Conservation (phyloP, 2,329 filamentous ascomycete species). For the Colletotrichum sp. region DNA sequence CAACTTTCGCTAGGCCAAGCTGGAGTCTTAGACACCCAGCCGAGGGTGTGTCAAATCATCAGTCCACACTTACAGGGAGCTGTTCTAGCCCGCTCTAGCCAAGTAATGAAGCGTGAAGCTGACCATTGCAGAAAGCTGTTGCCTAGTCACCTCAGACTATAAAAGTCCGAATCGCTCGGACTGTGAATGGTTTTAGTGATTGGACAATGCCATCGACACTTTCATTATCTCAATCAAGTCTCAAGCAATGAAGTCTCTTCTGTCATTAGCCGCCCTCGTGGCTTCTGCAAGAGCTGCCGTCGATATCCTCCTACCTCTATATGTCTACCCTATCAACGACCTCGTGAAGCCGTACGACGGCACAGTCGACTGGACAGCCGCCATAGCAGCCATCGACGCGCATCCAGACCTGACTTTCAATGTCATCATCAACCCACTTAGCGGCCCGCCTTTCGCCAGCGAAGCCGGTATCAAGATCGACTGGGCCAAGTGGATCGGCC, state of each 20-base stretch:
- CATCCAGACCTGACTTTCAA: background rate
- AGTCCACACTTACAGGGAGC: background rate
- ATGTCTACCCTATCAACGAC: background rate
- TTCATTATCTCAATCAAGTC: background rate
- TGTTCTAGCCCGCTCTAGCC: background rate
- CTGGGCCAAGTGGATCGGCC: slow-evolving; percentile 1
- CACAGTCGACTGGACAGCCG: background rate
- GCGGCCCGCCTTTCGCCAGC: background rate
- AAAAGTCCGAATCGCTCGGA: background rate
- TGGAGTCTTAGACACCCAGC: background rate
- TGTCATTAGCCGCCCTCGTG: background rate
- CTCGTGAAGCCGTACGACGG: background rate
- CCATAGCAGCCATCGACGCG: background rate
- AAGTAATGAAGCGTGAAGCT: background rate
- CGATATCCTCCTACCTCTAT: background rate
- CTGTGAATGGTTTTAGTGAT: background rate
- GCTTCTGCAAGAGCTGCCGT: background rate
- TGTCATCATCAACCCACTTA: background rate
- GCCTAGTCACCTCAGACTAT: background rate
- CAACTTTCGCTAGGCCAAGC: background rate
- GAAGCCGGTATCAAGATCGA: background rate
- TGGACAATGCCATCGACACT: background rate
- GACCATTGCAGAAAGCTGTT: background rate
- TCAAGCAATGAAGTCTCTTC: background rate
- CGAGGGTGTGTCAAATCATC: background rate